These are phyloP conservation scores for Emmonsiellopsis sp. DNA, from an alignment of 2,329 filamentous ascomycete genomes.

Conservation along the genomic window DNA sequence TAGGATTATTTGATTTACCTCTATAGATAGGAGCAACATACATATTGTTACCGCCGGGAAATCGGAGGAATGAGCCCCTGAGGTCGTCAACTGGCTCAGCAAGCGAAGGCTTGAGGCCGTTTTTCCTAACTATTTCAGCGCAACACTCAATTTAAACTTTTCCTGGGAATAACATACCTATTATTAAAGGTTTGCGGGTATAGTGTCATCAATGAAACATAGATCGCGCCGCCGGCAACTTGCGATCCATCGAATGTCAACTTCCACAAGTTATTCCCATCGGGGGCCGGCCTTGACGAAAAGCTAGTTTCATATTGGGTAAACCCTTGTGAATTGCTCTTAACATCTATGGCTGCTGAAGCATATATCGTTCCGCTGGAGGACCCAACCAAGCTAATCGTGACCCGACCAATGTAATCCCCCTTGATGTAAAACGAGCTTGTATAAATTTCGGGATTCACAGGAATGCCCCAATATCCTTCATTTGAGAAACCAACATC, in stretches of 20 bases:
- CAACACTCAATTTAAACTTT: slow-evolving; percentile 15
- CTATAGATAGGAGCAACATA: slow-evolving; percentile 14
- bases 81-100: slow-evolving; percentile 44
- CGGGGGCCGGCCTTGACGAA: slow-evolving; percentile 13
- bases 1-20: not conserved
- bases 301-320: slow-evolving; percentile 16
- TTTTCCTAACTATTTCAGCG: slow-evolving; percentile 21
- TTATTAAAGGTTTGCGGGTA: slow-evolving; percentile 53
- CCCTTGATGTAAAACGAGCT: slow-evolving; percentile 25
- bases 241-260: slow-evolving; percentile 43
- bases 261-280: slow-evolving; percentile 45
- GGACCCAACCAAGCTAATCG: slow-evolving; percentile 18
- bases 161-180: slow-evolving; percentile 14
- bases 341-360: slow-evolving; percentile 18
- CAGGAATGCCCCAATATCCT: slow-evolving; percentile 25
- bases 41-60: slow-evolving; percentile 59
- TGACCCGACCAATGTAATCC: slow-evolving; percentile 18
- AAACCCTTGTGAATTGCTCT: slow-evolving; percentile 13
- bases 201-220: slow-evolving; percentile 51
- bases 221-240: slow-evolving; percentile 35
- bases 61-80: slow-evolving; percentile 51
- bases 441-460: slow-evolving; percentile 18
- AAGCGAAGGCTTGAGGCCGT: slow-evolving; percentile 50
- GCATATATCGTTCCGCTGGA: slow-evolving; percentile 17
- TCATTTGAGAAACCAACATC: slow-evolving; percentile 36